Base-by-base conservation (phyloP, 805 yeast genomes). In the Saccharomycopsis sp. region DNA sequence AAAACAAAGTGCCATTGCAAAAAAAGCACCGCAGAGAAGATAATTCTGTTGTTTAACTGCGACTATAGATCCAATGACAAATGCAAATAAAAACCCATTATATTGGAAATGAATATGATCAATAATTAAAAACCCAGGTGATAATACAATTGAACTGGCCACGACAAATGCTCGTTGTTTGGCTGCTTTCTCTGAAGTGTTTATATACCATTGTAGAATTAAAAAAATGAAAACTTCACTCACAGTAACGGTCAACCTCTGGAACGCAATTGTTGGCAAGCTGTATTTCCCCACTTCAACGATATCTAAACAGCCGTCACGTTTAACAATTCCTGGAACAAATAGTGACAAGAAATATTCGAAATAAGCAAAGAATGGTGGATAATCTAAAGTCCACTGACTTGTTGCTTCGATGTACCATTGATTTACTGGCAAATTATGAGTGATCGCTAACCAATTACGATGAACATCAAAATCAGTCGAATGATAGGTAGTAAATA, bases 31-130 rank as follows among this genome's bases (percentile, higher is more conserved):
- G 60, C 88, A 74, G 59, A 67, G 55, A 36, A 85, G 65, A 57
- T 77, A 71, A 43, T 68, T 69, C 27, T 72, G 61, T 43, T 77
- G 64, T 47, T 79, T 74, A 1, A 93, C 95, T 21, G 79, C 75
- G 28, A 82, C 78, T 31, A 93, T 72, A 16, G 93, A 76, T 16
- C 81, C 71, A 24, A 90, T 72, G 41, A 93, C 64, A 27, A 93
- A 67, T 0, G 96, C 97, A 62, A 85, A 88, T 69, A 93, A 69
- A 74, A 89, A 82, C 3, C 96, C 96, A 61, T 93, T 93, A 62
- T 93, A 93, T 66, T 93, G 98, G 70, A 93, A 93, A 61, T 93
- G 98, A 27, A 93, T 85, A 61, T 90, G 97, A 60, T 93, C 99
- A 41, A 93, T 81, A 19, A 93, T 78, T 51, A 93, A 66, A 54